phyloP scores from a whole-genome alignment of 495 filamentous ascomycete genomes.

The Penicillium verhagenii region DNA sequence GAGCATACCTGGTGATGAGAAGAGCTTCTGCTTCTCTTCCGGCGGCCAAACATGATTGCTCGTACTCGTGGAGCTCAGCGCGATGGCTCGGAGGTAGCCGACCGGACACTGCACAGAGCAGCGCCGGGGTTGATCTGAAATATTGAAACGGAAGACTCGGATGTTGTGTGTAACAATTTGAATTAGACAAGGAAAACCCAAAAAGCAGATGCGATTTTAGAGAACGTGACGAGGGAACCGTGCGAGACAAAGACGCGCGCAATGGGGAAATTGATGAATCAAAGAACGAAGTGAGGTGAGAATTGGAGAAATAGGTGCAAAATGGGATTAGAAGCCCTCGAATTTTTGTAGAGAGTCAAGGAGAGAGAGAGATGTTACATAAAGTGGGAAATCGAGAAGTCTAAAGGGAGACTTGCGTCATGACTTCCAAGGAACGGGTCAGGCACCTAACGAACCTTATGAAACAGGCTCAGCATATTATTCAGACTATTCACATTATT shows the following conservation, averaged over 20 bases:
- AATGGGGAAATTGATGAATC: neutral
- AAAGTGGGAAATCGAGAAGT: neutral
- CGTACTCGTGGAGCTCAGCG: constrained; percentile 1
- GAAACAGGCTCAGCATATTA: constrained; percentile 24
- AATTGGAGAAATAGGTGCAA: neutral
- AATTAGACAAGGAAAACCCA: constrained; percentile 6
- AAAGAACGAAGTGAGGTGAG: constrained; percentile 10
- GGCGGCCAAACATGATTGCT: constrained; percentile 52
- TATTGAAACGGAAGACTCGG: constrained; percentile 14
- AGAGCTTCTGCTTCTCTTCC: constrained; percentile 50
- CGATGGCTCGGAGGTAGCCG: constrained; percentile 11
- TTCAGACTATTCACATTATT: too few relatives aligned
- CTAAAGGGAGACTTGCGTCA: constrained; percentile 31
- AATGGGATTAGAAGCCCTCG: neutral
- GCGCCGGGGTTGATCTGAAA: constrained; percentile 27
- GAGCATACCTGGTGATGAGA: constrained; percentile 55
- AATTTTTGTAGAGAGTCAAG: neutral
- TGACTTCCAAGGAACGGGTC: constrained; percentile 25
- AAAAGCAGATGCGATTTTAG: constrained; percentile 4
- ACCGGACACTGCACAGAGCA: constrained; percentile 29
- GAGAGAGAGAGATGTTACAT: neutral
- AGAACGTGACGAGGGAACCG: neutral
- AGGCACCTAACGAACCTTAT: constrained; percentile 8
- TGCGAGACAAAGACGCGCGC: neutral
- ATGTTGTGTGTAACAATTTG: constrained; percentile 6